Base-by-base conservation (phyloP, 371 early-diverging fungal genomes). In the Mortierella sp. region DNA sequence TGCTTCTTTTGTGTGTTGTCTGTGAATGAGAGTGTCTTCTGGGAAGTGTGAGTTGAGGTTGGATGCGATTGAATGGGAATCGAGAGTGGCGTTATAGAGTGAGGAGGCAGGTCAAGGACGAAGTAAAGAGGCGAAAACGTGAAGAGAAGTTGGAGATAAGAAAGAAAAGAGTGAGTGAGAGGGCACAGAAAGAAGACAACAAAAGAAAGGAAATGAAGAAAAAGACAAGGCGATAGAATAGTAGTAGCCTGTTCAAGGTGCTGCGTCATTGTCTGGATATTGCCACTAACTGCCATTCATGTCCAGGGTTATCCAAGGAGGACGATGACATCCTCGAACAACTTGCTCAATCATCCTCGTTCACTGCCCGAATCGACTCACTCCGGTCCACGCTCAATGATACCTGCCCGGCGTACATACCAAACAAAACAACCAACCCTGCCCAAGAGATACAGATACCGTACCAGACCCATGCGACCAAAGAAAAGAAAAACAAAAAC, bases 1-100 rank as follows among this genome's bases (percentile, higher is more conserved):
- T n/a, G 24, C 24, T 31, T 58, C 19, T 22, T 55, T 11, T 31
- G 16, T 34, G 61, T 24, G 26, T 37, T 50, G 50, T n/a, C 6
- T 16, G 55, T 53, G 52, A 9, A 52, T 50, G 24, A 4, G 31
- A 29, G 14, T 29, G 10, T 19, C 9, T 34, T n/a, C n/a, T n/a
- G n/a, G n/a, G n/a, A n/a, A n/a, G 61, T 61, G 31, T 22, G 61
- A 61, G 9, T 19, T n/a, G n/a, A 48, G 34, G 37, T 61, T 34
- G 22, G 37, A 34, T 61, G 37, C 61, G 37, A 39, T 37, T 61
- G 37, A 61, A 61, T 61, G 61, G 61, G 61, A 61, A 61, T 47
- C 8, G 65, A 50, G 6, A 43, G 34, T 31, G 64, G 43, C 22
- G 53, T 16, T 50, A 24, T n/a, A 24, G 50, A 50, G 10, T 8